Base-by-base conservation (phyloP, 768 basidiomycete species). In the Mycena alexandri region DNA sequence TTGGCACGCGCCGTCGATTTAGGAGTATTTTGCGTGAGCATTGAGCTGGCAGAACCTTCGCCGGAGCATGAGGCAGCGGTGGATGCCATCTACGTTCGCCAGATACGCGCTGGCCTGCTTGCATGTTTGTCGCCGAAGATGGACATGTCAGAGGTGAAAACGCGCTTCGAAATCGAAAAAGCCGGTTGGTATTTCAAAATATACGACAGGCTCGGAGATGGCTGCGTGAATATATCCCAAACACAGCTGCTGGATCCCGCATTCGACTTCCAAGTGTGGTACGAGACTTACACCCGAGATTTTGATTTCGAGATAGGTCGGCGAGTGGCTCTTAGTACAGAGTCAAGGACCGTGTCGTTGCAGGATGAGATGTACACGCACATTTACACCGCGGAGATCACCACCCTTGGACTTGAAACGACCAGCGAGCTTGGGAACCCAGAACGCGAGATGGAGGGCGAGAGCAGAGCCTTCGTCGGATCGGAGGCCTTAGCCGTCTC, bases 221-320 rank as follows among this genome's bases (percentile, higher is more conserved):
- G 34, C 29, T 33, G 50, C 29, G 50, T 16, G 12, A 11, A 29
- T 29, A 17, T 33, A 51, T 51, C 29, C 53, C 16, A 10, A 16
- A 10, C 5, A n/a, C 53, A 55, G 53, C 53, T 55, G 14, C 22
- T 55, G 34, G 53, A 55, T 22, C 16, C 22, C 19, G 53, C 38
- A 3, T 55, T 41, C 36, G 53, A 55, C 53, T 21, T 55, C 53
- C 29, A 13, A 17, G 21, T 14, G 29, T 33, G 50, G 50, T 51
- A 51, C n/a, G n/a, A n/a, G n/a, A n/a, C n/a, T n/a, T n/a, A n/a
- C n/a, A n/a, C n/a, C n/a, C n/a, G n/a, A n/a, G n/a, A n/a, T n/a
- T n/a, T n/a, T n/a, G n/a, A n/a, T n/a, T n/a, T n/a, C n/a, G n/a
- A n/a, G n/a, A n/a, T n/a, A n/a, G n/a, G n/a, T n/a, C n/a, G n/a